Percentiles rank a stretch among this genome's conserved stretches.
These are phyloP conservation scores for Handroanthus guayacan DNA, from an alignment of 257 asterid genomes.

Conservation along the genomic window DNA sequence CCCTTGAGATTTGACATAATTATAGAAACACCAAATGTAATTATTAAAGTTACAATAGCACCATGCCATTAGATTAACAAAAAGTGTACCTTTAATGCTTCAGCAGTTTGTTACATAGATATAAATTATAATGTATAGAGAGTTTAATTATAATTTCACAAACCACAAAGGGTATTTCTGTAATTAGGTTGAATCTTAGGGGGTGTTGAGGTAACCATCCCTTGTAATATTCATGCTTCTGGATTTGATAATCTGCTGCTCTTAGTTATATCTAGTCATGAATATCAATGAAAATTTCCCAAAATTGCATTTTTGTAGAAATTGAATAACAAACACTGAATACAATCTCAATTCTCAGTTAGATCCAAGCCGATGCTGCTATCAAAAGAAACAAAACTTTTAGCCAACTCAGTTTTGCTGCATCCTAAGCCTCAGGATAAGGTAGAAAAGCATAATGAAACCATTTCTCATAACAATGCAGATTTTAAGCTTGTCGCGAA, in stretches of 20 bases:
- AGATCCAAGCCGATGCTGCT: background rate
- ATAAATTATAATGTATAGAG: no score
- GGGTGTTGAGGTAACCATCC: no score
- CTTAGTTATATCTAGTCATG: background rate
- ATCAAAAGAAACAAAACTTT: background rate
- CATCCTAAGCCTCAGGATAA: conserved; percentile 30
- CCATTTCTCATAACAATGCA: conserved; percentile 51
- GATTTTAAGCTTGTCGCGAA: conserved; percentile 77
- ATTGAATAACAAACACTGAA: background rate
- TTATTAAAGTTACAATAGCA: no score
- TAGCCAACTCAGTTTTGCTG: conserved; percentile 12
- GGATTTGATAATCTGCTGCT: background rate
- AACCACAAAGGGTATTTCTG: no score
- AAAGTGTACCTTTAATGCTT: no score
- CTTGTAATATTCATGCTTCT: background rate
- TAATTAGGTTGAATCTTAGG: no score
- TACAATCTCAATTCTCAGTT: background rate
- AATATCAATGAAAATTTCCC: background rate
- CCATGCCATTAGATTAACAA: no score
- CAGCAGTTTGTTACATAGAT: no score
- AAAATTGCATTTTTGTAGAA: background rate
- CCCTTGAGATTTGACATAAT: no score
- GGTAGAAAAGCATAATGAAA: conserved; percentile 2
- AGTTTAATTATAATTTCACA: no score
- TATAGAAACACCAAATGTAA: no score